A percentile compares a stretch with the other conserved stretches of the same genome.
phyloP scores from a whole-genome alignment of 225 moss, liverwort and hornwort species.

The Marchantia polymorpha region DNA sequence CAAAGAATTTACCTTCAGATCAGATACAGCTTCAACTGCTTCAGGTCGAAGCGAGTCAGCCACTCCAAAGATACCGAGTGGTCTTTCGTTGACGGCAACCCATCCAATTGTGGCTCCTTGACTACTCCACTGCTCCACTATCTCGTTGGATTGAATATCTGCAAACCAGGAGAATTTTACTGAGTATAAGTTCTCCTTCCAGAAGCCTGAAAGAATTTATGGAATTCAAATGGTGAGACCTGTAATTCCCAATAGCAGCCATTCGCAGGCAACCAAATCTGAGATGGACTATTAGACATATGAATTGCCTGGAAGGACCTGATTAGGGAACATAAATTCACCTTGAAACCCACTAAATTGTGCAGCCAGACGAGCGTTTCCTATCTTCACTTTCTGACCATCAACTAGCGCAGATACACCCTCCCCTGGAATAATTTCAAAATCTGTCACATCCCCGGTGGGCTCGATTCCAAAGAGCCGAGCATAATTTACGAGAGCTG shows the following conservation, averaged over 20 bases:
- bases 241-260: too few relatives aligned
- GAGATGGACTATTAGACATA: neutral
- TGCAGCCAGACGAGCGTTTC: slow-evolving; percentile 77
- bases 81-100: slow-evolving; percentile 65
- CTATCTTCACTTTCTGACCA: slow-evolving; percentile 72
- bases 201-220: neutral
- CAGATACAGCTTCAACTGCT: slow-evolving; percentile 67
- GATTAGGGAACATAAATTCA: slow-evolving; percentile 24
- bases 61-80: slow-evolving; percentile 72
- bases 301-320: neutral
- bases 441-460: slow-evolving; percentile 63
- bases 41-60: slow-evolving; percentile 78
- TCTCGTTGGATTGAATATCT: slow-evolving; percentile 10
- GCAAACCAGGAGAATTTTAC: neutral
- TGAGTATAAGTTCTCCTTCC: neutral
- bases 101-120: slow-evolving; percentile 81
- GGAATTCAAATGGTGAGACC: too few relatives aligned
- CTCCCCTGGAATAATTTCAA: slow-evolving; percentile 80
- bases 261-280: neutral
- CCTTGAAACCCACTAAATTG: slow-evolving; percentile 66
- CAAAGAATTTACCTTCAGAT: slow-evolving; percentile 55
- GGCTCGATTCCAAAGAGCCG: slow-evolving; percentile 71
- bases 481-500: slow-evolving; percentile 73
- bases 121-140: slow-evolving; percentile 59
- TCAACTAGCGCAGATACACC: slow-evolving; percentile 86